Conservation (phyloP, 2,329 filamentous ascomycete species). For the Beauveria sp. region DNA sequence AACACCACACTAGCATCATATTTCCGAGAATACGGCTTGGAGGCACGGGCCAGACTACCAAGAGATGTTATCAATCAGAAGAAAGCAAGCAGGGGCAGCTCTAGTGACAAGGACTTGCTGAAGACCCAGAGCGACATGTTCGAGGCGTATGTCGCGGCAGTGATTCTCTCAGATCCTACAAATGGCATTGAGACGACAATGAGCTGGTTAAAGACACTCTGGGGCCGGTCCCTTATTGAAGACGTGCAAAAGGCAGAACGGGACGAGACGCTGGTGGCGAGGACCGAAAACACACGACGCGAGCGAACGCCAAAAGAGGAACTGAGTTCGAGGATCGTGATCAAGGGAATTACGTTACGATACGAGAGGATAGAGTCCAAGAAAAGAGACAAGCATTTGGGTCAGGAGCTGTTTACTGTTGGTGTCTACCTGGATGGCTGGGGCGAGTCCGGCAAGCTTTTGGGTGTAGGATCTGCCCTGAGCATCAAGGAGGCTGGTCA, state of each 20-base stretch:
- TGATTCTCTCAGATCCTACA: constrained; percentile 59
- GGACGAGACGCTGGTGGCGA: constrained; percentile 16
- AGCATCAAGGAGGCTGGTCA: constrained; percentile 63
- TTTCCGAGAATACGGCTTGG: constrained; percentile 62
- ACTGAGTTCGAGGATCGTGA: constrained; percentile 35
- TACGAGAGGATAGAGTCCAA: constrained; percentile 50
- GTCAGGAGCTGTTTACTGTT: constrained; percentile 52
- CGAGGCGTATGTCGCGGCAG: constrained; percentile 79
- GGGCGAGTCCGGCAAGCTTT: constrained; percentile 53
- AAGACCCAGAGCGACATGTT: constrained; percentile 85
- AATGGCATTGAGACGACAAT: constrained; percentile 55
- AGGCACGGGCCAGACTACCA: constrained; percentile 53
- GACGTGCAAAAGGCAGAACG: constrained; percentile 38
- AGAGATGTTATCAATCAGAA: constrained; percentile 28
- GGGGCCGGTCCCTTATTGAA: constrained; percentile 55
- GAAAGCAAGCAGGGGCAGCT: constrained; percentile 19
- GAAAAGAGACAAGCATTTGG: constrained; percentile 45
- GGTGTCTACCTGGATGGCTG: constrained; percentile 60
- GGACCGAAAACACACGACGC: neutral
- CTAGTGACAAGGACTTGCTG: constrained; percentile 44
- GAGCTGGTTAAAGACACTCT: constrained; percentile 67
- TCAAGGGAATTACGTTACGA: constrained; percentile 48
- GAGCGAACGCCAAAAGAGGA: constrained; percentile 22
- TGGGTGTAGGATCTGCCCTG: constrained; percentile 57
- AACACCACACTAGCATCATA: constrained; percentile 71